Evolutionary conservation across 768 basidiomycete genomes (phyloP).

Genomic region (Mycena pura): DNA sequence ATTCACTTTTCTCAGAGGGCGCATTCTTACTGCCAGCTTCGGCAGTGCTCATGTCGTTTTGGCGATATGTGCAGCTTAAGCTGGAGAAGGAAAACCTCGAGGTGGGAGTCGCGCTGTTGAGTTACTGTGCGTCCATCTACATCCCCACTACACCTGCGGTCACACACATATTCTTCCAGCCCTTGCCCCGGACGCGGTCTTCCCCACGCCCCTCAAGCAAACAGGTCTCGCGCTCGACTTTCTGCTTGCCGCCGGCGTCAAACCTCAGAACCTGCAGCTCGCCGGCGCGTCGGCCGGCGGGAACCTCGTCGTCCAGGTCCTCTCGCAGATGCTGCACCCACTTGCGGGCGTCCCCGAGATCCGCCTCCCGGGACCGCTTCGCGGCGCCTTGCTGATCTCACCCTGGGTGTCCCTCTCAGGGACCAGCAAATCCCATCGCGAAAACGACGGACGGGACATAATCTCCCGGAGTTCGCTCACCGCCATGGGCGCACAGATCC

Average conservation of each 20-base stretch:
- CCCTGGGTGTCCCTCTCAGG: constrained; percentile 43
- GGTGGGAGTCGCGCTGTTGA: constrained; percentile 37
- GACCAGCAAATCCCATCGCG: constrained; percentile 30
- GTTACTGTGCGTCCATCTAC: constrained; percentile 35
- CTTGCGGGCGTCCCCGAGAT: constrained; percentile 31
- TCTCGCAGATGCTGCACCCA: constrained; percentile 43
- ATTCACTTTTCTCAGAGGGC: constrained; percentile 35
- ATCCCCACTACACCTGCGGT: not conserved
- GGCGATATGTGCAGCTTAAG: constrained; percentile 35
- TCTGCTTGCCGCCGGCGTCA: constrained; percentile 37
- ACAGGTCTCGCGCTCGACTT: constrained; percentile 35
- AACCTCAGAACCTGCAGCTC: constrained; percentile 40
- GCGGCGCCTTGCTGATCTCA: constrained; percentile 38
- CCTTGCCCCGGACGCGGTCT: constrained; percentile 32
- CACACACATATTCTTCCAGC: constrained; percentile 24
- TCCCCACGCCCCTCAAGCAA: constrained; percentile 40
- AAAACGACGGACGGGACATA: constrained; percentile 37
- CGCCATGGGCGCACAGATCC: constrained; percentile 27
- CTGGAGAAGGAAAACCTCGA: constrained; percentile 31
- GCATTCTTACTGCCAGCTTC: constrained; percentile 35
- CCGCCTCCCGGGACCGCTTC: constrained; percentile 28
- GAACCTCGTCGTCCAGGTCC: constrained; percentile 36
- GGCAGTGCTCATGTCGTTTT: constrained; percentile 32
- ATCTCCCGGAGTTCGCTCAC: constrained; percentile 21
- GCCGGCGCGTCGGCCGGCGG: constrained; percentile 46